These are phyloP conservation scores for Cladosporium sp. DNA, from an alignment of 2,329 filamentous ascomycete genomes.

Conservation along the genomic window DNA sequence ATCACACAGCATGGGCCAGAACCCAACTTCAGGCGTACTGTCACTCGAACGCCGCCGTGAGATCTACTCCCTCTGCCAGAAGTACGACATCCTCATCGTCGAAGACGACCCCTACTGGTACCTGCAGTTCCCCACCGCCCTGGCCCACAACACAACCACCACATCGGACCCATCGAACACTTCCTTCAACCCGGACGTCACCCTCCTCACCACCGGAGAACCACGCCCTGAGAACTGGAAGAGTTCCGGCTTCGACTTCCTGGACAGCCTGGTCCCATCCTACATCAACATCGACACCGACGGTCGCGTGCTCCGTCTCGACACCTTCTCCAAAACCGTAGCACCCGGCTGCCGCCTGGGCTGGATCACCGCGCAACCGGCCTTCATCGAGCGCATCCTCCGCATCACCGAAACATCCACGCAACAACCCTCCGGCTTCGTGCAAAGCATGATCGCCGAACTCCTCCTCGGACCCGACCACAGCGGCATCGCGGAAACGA, in stretches of 20 bases:
- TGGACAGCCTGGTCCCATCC: conserved; percentile 79
- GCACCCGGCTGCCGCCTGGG: conserved; percentile 86
- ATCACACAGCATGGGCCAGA: conserved; percentile 69
- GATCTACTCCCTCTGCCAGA: conserved; percentile 74
- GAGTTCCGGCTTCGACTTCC: conserved; percentile 67
- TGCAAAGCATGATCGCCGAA: conserved; percentile 76
- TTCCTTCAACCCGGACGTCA: conserved; percentile 26
- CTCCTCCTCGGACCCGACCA: conserved; percentile 68
- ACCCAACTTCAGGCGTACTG: conserved; percentile 75
- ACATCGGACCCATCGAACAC: conserved; percentile 24
- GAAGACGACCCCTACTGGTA: conserved; percentile 98
- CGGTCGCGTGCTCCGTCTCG: conserved; percentile 81
- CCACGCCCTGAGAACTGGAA: conserved; percentile 45
- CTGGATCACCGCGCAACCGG: conserved; percentile 84
- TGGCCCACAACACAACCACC: conserved; percentile 33
- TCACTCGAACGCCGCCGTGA: conserved; percentile 69
- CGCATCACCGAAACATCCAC: conserved; percentile 75
- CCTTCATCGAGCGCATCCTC: conserved; percentile 66
- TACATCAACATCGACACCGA: conserved; percentile 79
- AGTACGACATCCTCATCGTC: conserved; percentile 84
- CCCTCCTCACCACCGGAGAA: conserved; percentile 43
- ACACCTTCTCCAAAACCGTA: conserved; percentile 94
- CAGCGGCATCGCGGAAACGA: conserved; percentile 40
- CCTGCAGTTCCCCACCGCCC: conserved; percentile 77
- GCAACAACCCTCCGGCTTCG: conserved; percentile 84